Evolutionary conservation across 225 moss, liverwort and hornwort genomes (phyloP).

Genomic region (Physcomitrellopsis africana): DNA sequence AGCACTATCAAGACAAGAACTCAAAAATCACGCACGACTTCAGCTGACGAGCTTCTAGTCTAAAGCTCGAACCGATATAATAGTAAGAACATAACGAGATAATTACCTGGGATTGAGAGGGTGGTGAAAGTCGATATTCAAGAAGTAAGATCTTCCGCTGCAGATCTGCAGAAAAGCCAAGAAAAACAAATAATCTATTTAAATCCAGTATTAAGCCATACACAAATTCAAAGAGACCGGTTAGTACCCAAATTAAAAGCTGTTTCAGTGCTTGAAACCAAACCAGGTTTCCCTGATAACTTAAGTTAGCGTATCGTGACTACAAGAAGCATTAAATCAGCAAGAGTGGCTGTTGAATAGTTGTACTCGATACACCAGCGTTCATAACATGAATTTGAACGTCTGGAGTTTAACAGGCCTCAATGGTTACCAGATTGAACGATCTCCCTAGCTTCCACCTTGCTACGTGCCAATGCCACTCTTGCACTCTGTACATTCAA

Average conservation of each 20-base stretch:
- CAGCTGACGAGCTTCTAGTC: not conserved
- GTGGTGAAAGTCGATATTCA: conserved; percentile 62
- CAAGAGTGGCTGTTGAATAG: not conserved
- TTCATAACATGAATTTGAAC: conserved; percentile 8
- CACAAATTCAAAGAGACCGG: conserved; percentile 1
- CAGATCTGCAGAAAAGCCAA: conserved; percentile 47
- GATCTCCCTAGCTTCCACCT: conserved; percentile 72
- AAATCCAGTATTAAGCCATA: conserved; percentile 15
- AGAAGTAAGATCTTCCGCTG: conserved; percentile 65
- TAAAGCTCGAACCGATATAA: conserved; percentile 8
- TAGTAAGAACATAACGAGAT: not conserved
- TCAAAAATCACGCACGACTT: not conserved
- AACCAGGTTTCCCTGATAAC: conserved; percentile 3
- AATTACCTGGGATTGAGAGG: conserved; percentile 53
- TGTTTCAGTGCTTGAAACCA: conserved; percentile 1
- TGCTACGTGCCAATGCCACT: conserved; percentile 61
- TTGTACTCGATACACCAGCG: not conserved
- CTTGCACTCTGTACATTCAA: conserved; percentile 50
- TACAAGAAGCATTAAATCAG: conserved; percentile 18
- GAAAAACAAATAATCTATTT: not conserved
- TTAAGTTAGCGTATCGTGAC: not conserved
- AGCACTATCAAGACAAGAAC: not conserved
- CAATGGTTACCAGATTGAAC: conserved; percentile 59
- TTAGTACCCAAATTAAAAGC: not conserved
- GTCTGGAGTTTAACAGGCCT: conserved; percentile 12